A percentile compares a stretch with the other conserved stretches of the same genome.
phyloP scores from a whole-genome alignment of 768 basidiomycete species.

The Pleurotus ostreatus region DNA sequence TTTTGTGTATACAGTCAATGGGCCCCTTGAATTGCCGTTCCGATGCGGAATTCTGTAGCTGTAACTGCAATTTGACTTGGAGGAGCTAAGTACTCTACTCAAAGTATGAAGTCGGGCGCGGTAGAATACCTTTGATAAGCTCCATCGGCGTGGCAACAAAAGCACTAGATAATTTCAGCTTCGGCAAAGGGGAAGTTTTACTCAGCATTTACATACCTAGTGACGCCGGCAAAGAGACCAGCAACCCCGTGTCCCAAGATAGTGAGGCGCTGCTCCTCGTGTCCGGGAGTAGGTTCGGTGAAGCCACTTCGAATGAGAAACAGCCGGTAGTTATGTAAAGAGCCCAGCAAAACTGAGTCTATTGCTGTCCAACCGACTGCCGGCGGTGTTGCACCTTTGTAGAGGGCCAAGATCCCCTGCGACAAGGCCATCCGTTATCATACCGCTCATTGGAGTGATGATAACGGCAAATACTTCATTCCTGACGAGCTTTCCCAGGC shows the following conservation, averaged over 20 bases:
- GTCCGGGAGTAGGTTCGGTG: slow-evolving; percentile 45
- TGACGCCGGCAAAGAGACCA: slow-evolving; percentile 65
- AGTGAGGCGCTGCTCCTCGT: slow-evolving; percentile 48
- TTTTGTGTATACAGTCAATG: slow-evolving; percentile 62
- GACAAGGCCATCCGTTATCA: slow-evolving; percentile 1
- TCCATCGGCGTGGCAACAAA: slow-evolving; percentile 75
- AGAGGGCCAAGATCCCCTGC: slow-evolving; percentile 60
- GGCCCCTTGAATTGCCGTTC: slow-evolving; percentile 62
- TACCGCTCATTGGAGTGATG: background rate
- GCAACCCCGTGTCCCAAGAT: slow-evolving; percentile 62
- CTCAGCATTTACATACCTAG: slow-evolving; percentile 42
- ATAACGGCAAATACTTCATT: slow-evolving; percentile 44
- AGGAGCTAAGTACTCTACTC: background rate
- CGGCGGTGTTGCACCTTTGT: slow-evolving; percentile 73
- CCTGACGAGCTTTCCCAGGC: slow-evolving; percentile 49
- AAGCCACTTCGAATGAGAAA: slow-evolving; percentile 48
- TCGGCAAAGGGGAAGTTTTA: slow-evolving; percentile 7
- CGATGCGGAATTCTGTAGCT: slow-evolving; percentile 44
- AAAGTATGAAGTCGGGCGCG: background rate
- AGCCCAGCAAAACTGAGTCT: slow-evolving; percentile 67
- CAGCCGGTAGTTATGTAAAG: slow-evolving; percentile 69
- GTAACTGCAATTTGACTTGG: slow-evolving; percentile 65
- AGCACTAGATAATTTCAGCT: slow-evolving; percentile 37
- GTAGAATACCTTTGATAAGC: slow-evolving; percentile 57
- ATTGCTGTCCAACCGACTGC: slow-evolving; percentile 72